A percentile compares a stretch with the other conserved stretches of the same genome.
phyloP scores from a whole-genome alignment of 1,284 basidiomycete genomes.

The Fomitiporia mediterranea region DNA sequence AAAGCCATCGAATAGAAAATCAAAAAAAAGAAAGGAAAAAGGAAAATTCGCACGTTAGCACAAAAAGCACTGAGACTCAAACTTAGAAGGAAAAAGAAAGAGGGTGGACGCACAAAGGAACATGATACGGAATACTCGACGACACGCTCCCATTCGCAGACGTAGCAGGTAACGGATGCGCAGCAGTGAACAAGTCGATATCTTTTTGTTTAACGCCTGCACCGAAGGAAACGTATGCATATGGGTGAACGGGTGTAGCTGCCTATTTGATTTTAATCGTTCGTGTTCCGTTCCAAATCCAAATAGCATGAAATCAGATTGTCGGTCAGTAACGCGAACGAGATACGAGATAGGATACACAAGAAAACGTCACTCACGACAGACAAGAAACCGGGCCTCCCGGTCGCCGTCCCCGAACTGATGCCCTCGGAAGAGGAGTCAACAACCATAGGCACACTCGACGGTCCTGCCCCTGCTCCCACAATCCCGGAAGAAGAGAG shows the following conservation, averaged over 20 bases:
- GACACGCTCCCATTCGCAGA: slow-evolving; percentile 45
- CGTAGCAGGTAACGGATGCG: slow-evolving; percentile 59
- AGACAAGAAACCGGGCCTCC: slow-evolving; percentile 25
- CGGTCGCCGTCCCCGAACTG: background rate
- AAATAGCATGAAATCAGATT: background rate
- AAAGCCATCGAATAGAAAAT: background rate
- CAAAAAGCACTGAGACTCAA: slow-evolving; percentile 18
- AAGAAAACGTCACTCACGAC: background rate
- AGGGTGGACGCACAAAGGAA: slow-evolving; percentile 66
- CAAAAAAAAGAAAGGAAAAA: too few relatives aligned
- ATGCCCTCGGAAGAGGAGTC: background rate
- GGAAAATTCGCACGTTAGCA: too few relatives aligned
- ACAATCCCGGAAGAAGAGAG: background rate
- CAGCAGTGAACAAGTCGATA: slow-evolving; percentile 70
- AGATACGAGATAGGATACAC: background rate
- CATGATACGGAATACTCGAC: slow-evolving; percentile 75
- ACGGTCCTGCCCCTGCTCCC: background rate
- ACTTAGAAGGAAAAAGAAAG: slow-evolving; percentile 11
- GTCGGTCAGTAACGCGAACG: slow-evolving; percentile 29
- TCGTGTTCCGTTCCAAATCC: too few relatives aligned
- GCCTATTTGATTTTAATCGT: too few relatives aligned
- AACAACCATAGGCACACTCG: background rate
- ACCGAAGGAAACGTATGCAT: slow-evolving; percentile 78
- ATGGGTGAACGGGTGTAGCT: slow-evolving; percentile 53
- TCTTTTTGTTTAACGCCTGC: slow-evolving; percentile 80